A percentile compares a stretch with the other conserved stretches of the same genome.
phyloP scores from a whole-genome alignment of 257 asterid species.

The Solanum paucissectum region DNA sequence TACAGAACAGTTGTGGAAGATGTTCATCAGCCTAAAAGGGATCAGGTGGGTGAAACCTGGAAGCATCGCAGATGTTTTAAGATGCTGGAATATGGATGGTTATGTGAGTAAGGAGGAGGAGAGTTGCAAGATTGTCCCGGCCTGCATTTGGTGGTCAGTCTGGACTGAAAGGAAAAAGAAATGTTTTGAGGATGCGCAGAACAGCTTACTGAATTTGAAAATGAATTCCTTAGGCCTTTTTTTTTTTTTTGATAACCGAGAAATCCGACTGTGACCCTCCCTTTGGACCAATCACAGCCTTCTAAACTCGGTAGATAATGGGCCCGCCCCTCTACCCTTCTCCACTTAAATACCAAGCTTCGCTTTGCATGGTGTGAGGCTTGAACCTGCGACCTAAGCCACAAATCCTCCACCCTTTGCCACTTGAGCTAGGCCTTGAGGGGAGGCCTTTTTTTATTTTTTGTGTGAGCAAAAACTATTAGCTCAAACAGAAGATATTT shows the following conservation, averaged over 20 bases:
- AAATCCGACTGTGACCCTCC: too few species aligned
- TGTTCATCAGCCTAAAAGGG: not conserved
- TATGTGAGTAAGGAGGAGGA: not conserved
- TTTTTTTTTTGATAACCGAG: not conserved
- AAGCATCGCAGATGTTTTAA: not conserved
- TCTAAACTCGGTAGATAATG: too few species aligned
- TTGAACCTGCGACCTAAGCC: too few species aligned
- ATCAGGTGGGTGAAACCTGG: not conserved
- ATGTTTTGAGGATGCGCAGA: not conserved
- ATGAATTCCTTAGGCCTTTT: not conserved
- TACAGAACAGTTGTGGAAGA: not conserved
- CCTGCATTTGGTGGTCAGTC: not conserved
- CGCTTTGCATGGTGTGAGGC: too few species aligned
- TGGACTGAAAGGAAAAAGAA: not conserved
- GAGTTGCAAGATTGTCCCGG: not conserved
- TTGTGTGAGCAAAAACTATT: not conserved
- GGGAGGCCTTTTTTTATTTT: not conserved
- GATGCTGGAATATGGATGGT: not conserved
- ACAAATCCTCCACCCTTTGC: too few species aligned
- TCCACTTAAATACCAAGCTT: too few species aligned
- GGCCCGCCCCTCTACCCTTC: too few species aligned
- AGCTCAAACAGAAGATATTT: not conserved
- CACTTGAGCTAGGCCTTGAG: too few species aligned
- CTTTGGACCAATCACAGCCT: too few species aligned
- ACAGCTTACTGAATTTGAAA: not conserved